phyloP scores from a whole-genome alignment of 78 protist genomes.

The Dictyostelium firmibasis region DNA sequence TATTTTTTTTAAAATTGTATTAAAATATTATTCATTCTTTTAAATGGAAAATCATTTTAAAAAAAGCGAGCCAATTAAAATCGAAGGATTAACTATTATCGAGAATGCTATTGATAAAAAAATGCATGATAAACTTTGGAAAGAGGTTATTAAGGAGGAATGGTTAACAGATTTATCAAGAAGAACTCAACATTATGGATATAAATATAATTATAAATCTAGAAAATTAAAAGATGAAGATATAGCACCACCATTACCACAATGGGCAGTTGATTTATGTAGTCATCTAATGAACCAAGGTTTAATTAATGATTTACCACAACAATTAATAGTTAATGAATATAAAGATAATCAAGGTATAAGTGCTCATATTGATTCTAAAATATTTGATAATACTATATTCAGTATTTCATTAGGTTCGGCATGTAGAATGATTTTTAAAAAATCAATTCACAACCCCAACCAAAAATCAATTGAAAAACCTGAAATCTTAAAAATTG shows the following conservation, averaged over 20 bases:
- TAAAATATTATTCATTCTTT: too few relatives aligned
- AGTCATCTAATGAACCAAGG: not conserved
- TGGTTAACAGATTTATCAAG: not conserved
- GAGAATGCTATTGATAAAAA: constrained; percentile 5
- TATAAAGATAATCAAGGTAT: constrained; percentile 24
- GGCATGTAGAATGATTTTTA: constrained; percentile 16
- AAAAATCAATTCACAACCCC: not conserved
- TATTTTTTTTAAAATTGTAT: too few relatives aligned
- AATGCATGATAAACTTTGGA: not conserved
- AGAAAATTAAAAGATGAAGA: not conserved
- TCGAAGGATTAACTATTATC: constrained; percentile 1
- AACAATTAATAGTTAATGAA: constrained; percentile 23
- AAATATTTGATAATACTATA: constrained; percentile 2
- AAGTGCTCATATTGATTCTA: constrained; percentile 21
- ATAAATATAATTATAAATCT: constrained; percentile 25
- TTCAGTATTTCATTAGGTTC: constrained; percentile 1
- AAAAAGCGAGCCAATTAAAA: not conserved
- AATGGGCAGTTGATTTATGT: constrained; percentile 4
- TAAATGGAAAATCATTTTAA: not conserved
- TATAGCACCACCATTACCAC: constrained; percentile 2
- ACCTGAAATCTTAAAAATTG: not conserved
- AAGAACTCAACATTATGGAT: constrained; percentile 34
- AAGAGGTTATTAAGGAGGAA: not conserved
- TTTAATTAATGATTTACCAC: not conserved
- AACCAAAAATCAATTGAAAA: not conserved